Percentiles rank a stretch among this genome's conserved stretches.
Evolutionary conservation across 129 eudicot genomes (phyloP).

Genomic region (Scalesia atractyloides): DNA sequence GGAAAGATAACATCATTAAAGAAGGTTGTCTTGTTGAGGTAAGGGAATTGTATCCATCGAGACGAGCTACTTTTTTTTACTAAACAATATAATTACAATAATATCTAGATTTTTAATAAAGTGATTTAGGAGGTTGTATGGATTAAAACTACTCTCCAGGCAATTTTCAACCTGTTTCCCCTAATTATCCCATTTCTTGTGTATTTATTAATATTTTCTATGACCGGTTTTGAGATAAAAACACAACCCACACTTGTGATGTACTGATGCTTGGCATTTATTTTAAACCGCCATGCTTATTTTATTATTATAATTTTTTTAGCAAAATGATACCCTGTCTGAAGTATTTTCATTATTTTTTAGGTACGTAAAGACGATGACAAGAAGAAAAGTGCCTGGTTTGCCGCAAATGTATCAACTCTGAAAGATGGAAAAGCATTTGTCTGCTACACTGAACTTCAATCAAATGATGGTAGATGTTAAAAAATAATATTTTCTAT

Average conservation of each 20-base stretch:
- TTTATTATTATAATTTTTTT: background rate
- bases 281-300: conserved; percentile 2
- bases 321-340: conserved; percentile 1
- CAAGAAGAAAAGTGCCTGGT: conserved; percentile 67
- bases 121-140: background rate
- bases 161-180: background rate
- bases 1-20: conserved; percentile 40
- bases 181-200: background rate
- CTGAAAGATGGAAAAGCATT: conserved; percentile 68
- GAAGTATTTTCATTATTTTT: conserved; percentile 18
- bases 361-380: conserved; percentile 72
- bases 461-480: conserved; percentile 67
- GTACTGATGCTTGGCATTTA: background rate
- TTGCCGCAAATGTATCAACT: conserved; percentile 58
- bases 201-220: background rate
- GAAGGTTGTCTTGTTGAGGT: conserved; percentile 90
- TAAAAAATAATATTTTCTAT: background rate
- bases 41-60: conserved; percentile 6
- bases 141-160: background rate
- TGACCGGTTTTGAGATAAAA: background rate
- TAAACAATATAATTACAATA: background rate
- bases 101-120: background rate
- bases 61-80: background rate
- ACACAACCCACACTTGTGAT: background rate
- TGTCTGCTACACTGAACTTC: conserved; percentile 60